These are phyloP conservation scores for Baorangia bicolor DNA, from an alignment of 768 basidiomycete species.

Conservation along the genomic window DNA sequence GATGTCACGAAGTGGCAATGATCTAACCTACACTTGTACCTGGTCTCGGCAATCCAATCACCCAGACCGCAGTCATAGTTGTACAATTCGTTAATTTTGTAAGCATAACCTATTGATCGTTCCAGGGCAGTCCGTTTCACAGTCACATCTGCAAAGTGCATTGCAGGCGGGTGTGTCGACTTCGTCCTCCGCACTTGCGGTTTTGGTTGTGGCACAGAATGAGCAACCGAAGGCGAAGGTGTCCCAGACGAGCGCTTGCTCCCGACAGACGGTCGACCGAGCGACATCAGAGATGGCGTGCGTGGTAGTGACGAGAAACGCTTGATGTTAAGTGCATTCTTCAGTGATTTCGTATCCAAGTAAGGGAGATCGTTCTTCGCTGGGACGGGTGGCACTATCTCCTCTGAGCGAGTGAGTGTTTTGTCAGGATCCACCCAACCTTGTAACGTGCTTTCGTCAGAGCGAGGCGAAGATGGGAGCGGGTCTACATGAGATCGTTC, in stretches of 20 bases:
- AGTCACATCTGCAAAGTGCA: conserved; percentile 68
- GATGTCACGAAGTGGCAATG: neutral
- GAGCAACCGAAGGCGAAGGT: conserved; percentile 34
- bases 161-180: conserved; percentile 56
- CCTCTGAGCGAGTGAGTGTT: conserved; percentile 15
- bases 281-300: conserved; percentile 60
- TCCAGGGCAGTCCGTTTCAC: conserved; percentile 57
- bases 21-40: conserved; percentile 47
- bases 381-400: conserved; percentile 31
- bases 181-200: conserved; percentile 33
- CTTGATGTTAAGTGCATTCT: conserved; percentile 35
- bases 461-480: conserved; percentile 15
- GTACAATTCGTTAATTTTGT: conserved; percentile 81
- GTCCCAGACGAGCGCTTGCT: conserved; percentile 26
- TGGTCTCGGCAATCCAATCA: conserved; percentile 69
- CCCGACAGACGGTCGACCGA: conserved; percentile 19
- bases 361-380: conserved; percentile 24
- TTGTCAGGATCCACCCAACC: conserved; percentile 19
- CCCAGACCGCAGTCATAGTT: conserved; percentile 71
- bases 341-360: conserved; percentile 25
- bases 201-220: conserved; percentile 25
- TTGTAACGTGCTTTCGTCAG: conserved; percentile 20
- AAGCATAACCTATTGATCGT: conserved; percentile 69
- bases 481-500: conserved; percentile 13
- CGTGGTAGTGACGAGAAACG: conserved; percentile 61